Conservation (phyloP, 2,329 filamentous ascomycete species). For the Fusarium acutatum region DNA sequence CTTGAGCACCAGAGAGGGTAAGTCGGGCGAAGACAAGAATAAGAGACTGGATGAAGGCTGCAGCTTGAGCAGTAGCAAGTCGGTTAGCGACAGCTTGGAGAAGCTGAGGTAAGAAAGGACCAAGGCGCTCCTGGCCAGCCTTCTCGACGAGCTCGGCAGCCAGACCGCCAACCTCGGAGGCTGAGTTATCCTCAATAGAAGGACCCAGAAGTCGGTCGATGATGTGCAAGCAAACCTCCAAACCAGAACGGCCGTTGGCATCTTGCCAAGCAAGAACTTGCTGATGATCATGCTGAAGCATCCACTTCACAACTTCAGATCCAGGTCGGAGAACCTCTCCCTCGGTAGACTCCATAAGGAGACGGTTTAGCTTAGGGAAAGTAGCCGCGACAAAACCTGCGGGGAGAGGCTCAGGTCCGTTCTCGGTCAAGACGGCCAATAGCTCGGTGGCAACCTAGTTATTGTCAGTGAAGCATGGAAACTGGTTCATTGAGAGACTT, state of each 20-base stretch:
- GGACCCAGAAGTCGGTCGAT: conserved; percentile 90
- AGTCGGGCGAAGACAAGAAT: conserved; percentile 95
- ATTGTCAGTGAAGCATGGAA: conserved; percentile 28
- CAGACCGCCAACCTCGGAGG: conserved; percentile 93
- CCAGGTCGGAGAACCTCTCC: conserved; percentile 88
- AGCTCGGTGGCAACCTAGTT: conserved; percentile 80
- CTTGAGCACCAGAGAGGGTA: conserved; percentile 82
- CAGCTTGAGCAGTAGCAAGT: conserved; percentile 81
- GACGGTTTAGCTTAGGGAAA: conserved; percentile 84
- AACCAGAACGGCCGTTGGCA: conserved; percentile 78
- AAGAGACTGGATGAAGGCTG: conserved; percentile 92
- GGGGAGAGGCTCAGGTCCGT: conserved; percentile 86
- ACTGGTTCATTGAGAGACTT: conserved; percentile 39
- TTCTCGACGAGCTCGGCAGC: conserved; percentile 96
- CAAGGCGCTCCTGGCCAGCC: conserved; percentile 88
- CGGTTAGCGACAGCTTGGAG: conserved; percentile 88
- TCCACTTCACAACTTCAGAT: conserved; percentile 86
- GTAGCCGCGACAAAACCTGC: conserved; percentile 84
- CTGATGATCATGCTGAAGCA: conserved; percentile 87
- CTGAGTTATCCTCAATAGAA: conserved; percentile 88
- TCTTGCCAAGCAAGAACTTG: conserved; percentile 91
- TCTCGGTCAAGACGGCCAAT: conserved; percentile 80
- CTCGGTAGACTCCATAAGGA: conserved; percentile 85
- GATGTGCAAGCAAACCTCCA: conserved; percentile 89
- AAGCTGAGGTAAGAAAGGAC: conserved; percentile 88